Base-by-base conservation (phyloP, 2,329 filamentous ascomycete species). In the Exophiala sideris region DNA sequence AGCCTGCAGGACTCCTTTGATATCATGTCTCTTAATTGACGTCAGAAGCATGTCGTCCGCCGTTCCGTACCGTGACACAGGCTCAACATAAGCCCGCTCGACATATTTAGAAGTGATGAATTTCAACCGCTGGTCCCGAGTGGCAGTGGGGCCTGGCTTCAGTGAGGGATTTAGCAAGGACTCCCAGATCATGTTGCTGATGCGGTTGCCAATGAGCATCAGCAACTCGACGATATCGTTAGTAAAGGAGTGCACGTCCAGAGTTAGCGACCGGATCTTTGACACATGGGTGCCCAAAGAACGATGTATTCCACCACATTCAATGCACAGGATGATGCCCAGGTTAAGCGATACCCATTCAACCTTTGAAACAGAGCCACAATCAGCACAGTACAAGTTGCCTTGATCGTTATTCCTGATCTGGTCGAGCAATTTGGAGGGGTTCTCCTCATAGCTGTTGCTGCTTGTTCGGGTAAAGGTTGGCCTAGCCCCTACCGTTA, bases 261-360 rank as follows among this genome's bases (percentile, higher is more conserved):
- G 80, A 0, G 94, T 99, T 39, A 99, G 80, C 10, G 94, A 97
- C 50, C 94, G 88, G 38, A 99, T 85, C 74, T 99, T 99, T 71
- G 91, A 96, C 67, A 99, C 96, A 70, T 99, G 94, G 1, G 94
- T 99, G 10, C 94, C 94, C 3, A 99, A 80, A 1, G 92, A 97
- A 39, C 94, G 85, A 71, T 99, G 94, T 58, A 99, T 96, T 59
- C 94, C 94, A 68, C 91, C 96, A 73, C 94, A 99, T 71, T 99
- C 92, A 68, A 96, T 96, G 74, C 94, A 99, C 16, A 99, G 81
- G 50, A 99, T 86, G 56, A 99, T 96, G 42, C 89, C 94, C 3
- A 99, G 79, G 66, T 99, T 99, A 73, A 99, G 96, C 0, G 94
- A 97, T 24, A 97, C 94, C 94, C 94, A 99, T 71, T 99, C 94